Evolutionary conservation across 495 filamentous ascomycete species (phyloP), one percentile per base, ranked within the genome.

Genomic region (Aspergillus incahuasiensis): DNA sequence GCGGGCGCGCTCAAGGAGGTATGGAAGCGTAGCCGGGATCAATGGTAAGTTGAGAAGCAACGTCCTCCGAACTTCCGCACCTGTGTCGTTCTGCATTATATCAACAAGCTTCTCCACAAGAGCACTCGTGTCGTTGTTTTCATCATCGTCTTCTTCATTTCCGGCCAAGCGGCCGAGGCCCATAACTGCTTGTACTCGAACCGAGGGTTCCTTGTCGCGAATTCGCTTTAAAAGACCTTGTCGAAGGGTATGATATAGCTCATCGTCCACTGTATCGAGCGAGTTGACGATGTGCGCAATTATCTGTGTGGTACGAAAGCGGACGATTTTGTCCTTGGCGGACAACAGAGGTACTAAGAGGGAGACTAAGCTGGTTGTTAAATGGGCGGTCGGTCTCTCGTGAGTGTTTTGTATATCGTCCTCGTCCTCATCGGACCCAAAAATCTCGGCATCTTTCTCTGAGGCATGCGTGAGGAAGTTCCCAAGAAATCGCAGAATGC

Each of bases 101-200:
- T 96, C 89, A 11, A 97, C 75, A n/a, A 99, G 79, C 70, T 86
- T 92, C 52, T 89, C 84, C 15, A 94, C 68, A 6, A 95, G 72
- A 6, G 85, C 77, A 25, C 44, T 54, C 16, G 66, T 68, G 25
- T 85, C 86, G 25, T 86, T 83, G 42, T 87, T 83, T 41, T 89
- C 87, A 18, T 82, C 87, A 21, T 94, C 87, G 5, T 83, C 79
- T 7, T 83, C 79, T 52, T 88, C 84, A 63, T 95, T 91, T 6
- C 86, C 89, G 1, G 89, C 91, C 6, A 97, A 73, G 35, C 91
- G 79, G 19, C 88, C 89, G 16, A 99, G 78, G 6, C 90, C 91
- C 55, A 95, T 78, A 6, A 95, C 92, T n/a, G 94, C 95, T 70
- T 99, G 94, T 11, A 92, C 87, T 34, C 94, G 82, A 12, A 99